These are phyloP conservation scores for Mycogone perniciosa DNA, from an alignment of 2,329 filamentous ascomycete genomes.

Conservation along the genomic window DNA sequence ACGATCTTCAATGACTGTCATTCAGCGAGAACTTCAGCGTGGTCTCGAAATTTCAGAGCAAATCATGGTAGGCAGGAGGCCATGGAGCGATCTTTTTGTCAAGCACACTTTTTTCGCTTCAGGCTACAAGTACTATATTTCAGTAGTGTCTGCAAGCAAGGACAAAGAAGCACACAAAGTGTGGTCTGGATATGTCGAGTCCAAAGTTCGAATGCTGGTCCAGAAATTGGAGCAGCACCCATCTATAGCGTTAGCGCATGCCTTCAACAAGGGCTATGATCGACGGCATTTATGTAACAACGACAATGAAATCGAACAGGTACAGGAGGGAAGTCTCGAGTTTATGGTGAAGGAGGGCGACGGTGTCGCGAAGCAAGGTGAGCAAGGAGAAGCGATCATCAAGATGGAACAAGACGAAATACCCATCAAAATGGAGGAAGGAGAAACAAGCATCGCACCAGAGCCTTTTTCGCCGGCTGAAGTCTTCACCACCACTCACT, in stretches of 20 bases:
- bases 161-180: slow-evolving; percentile 77
- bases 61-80: slow-evolving; percentile 69
- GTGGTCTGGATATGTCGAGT: slow-evolving; percentile 91
- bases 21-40: slow-evolving; percentile 74
- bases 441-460: slow-evolving; percentile 37
- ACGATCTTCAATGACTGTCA: slow-evolving; percentile 74
- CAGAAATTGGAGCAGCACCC: slow-evolving; percentile 73
- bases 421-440: slow-evolving; percentile 43
- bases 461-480: slow-evolving; percentile 26
- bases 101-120: slow-evolving; percentile 91
- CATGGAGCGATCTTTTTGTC: slow-evolving; percentile 82
- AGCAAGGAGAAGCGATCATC: neutral
- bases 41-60: slow-evolving; percentile 71
- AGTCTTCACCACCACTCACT: slow-evolving; percentile 87
- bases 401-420: slow-evolving; percentile 11
- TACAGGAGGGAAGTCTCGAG: slow-evolving; percentile 47
- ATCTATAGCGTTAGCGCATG: slow-evolving; percentile 76
- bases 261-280: slow-evolving; percentile 90
- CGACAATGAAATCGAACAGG: slow-evolving; percentile 45
- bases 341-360: slow-evolving; percentile 39
- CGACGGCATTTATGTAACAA: slow-evolving; percentile 65
- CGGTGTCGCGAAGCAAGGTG: neutral
- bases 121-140: slow-evolving; percentile 93
- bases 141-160: slow-evolving; percentile 74
- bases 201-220: slow-evolving; percentile 82